Percentiles rank a stretch among this genome's conserved stretches.
Conservation (phyloP, 2,329 filamentous ascomycete species). For the Aspergillus fumigatiaffinis region DNA sequence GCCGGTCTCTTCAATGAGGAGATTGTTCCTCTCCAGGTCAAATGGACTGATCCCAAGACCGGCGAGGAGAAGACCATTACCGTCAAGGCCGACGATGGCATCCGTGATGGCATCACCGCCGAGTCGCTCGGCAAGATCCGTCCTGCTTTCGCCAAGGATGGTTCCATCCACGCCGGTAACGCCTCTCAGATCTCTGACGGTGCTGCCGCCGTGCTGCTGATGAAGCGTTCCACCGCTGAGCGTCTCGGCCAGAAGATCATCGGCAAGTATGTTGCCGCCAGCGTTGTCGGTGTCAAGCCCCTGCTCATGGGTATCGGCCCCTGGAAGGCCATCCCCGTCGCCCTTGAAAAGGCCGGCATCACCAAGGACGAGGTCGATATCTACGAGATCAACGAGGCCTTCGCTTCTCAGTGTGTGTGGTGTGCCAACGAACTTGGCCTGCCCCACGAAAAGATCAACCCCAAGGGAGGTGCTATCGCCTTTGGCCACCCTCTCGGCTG, state of each 20-base stretch:
- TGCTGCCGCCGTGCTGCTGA: slow-evolving; percentile 88
- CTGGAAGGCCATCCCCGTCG: slow-evolving; percentile 92
- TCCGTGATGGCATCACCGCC: slow-evolving; percentile 77
- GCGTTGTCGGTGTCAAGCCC: slow-evolving; percentile 83
- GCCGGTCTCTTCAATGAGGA: slow-evolving; percentile 89
- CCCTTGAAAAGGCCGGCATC: slow-evolving; percentile 81
- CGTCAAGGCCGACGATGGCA: slow-evolving; percentile 80
- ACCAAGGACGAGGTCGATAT: slow-evolving; percentile 89
- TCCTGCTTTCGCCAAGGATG: slow-evolving; percentile 85
- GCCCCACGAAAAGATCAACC: slow-evolving; percentile 84
- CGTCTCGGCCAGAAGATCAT: slow-evolving; percentile 81
- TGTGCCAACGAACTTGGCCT: slow-evolving; percentile 84
- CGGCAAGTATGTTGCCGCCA: slow-evolving; percentile 85
- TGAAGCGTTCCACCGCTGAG: slow-evolving; percentile 90
- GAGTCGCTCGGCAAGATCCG: slow-evolving; percentile 89
- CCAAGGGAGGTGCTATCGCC: slow-evolving; percentile 93
- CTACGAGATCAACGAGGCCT: slow-evolving; percentile 99
- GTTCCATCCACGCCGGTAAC: slow-evolving; percentile 93
- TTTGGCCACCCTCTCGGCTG: slow-evolving; percentile 94
- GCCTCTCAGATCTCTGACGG: slow-evolving; percentile 94
- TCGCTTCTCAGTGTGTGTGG: slow-evolving; percentile 92
- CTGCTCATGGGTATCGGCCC: slow-evolving; percentile 95
- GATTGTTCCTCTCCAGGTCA: slow-evolving; percentile 80
- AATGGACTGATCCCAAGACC: slow-evolving; percentile 86
- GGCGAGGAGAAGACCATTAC: slow-evolving; percentile 79